Base-by-base conservation (phyloP, 495 filamentous ascomycete genomes). In the Aspergillus affinis region DNA sequence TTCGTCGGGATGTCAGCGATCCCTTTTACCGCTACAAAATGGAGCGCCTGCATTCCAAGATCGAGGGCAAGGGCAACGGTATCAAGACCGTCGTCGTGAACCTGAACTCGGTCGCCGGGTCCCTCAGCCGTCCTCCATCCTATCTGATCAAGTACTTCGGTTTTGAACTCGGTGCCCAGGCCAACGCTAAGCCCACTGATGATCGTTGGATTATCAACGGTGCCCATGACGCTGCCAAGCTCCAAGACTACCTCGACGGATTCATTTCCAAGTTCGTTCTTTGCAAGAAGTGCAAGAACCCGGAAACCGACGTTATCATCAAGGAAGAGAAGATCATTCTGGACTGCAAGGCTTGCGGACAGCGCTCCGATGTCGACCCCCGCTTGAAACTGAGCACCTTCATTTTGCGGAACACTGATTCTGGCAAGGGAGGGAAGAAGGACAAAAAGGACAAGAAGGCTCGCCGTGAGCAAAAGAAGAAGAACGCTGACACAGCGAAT, bases 11-110 rank as follows among this genome's bases (percentile, higher is more conserved):
- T 90, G 87, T 97, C 80, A 88, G 86, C 80, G 94, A 98, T 81
- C 90, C 90, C 75, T 98, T 97, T 89, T 98, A 98, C 79, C 94
- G 94, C 77, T 98, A 98, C 86, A 98, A 98, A 85, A 98, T 98
- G 94, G 94, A 98, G 80, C 86, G 84, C 63, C 82, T 98, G 72
- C 90, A 93, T 83, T 96, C 94, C 76, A 98, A 98, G 85, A 94
- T 98, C 70, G 94, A 98, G 79, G 94, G 94, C 77, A 98, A 98
- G 80, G 94, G 94, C 60, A 98, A 98, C 74, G 89, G 94, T 69
- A 91, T 92, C 81, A 95, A 97, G 73, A 94, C 91, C 66, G 91
- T 96, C 71, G 88, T 98, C 68, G 92, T 94, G 86, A 98, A 98
- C 78, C 75, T 98, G 68, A 91, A 89, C 85, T 95, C 92, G 75